Evolutionary conservation across 1,284 basidiomycete genomes (phyloP), one percentile per base, ranked within the genome.

Genomic region (Prillingera fragicola): DNA sequence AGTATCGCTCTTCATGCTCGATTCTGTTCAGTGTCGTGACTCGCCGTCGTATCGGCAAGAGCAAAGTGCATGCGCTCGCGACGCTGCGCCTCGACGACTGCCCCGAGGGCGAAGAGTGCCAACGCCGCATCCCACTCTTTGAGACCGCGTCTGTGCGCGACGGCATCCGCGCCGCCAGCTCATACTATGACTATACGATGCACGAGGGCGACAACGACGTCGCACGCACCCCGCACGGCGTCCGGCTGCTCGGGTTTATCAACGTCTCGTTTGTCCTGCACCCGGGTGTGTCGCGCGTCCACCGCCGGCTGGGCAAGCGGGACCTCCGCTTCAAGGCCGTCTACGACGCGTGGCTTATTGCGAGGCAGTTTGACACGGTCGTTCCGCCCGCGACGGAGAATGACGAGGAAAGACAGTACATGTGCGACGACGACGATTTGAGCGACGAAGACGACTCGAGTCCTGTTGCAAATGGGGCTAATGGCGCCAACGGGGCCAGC

Each of bases 261-360:
- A 56, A 52, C 12, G 14, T 72, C 24, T 21, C 33, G 1, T 56
- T 69, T 33, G 48, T 56, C 12, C 43, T 72, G 3, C 56, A 57
- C 12, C 60, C 67, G 0, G 70, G 70, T 15, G 54, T 70, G 8
- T 57, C 56, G 29, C 50, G 52, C 24, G 64, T 57, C 3, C 70
- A 72, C 47, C 44, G 43, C 21, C 66, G 60, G 29, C 33, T 72
- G 6, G 52, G 57, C 5, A 67, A 64, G 47, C 55, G 59, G 33
- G 61, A 72, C 51, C 33, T 62, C 47, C 51, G 64, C 32, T 61
- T 71, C 41, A 50, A 40, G 25, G 50, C 57, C 22, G 65, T 68
- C 3, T 72, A 67, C 50, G 61, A 69, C 38, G 66, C 65, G 1
- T 72, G 70, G 70, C n/a, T n/a, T n/a, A n/a, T n/a, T n/a, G n/a